Conservation (phyloP, 1,284 basidiomycete species). For the Stereum hirsutum region DNA sequence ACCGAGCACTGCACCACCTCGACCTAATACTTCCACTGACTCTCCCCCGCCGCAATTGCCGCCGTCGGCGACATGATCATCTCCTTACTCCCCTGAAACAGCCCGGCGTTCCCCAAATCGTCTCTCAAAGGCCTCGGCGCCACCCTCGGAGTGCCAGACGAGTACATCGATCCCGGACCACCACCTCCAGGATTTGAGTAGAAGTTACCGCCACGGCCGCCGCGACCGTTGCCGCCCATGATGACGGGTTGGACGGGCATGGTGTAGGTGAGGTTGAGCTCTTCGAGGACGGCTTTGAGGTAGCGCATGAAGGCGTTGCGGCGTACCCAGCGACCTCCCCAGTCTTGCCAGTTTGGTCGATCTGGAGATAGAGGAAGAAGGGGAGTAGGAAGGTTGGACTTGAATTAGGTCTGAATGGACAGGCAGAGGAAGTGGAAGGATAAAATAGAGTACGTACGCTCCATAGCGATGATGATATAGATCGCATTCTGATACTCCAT, state of each 20-base stretch:
- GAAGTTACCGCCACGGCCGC: conserved; percentile 1
- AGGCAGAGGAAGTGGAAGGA: neutral
- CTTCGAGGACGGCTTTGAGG: conserved; percentile 60
- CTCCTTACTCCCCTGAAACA: conserved; percentile 14
- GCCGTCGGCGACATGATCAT: too few relatives aligned
- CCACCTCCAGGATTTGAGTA: neutral
- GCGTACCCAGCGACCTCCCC: conserved; percentile 71
- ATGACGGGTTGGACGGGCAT: conserved; percentile 67
- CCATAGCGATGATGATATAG: conserved; percentile 59
- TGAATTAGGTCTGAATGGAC: too few relatives aligned
- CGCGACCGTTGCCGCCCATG: conserved; percentile 18
- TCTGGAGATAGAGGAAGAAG: conserved; percentile 27
- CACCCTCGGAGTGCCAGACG: conserved; percentile 1
- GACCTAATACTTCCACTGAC: too few relatives aligned
- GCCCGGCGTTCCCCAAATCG: conserved; percentile 17
- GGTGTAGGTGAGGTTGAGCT: conserved; percentile 61
- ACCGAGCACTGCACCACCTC: too few relatives aligned
- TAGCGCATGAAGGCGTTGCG: conserved; percentile 66
- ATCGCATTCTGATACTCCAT: conserved; percentile 74
- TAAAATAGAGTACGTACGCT: conserved; percentile 48
- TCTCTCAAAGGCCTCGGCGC: conserved; percentile 12
- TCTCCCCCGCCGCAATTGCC: too few relatives aligned
- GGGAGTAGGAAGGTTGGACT: neutral
- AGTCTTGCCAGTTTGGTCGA: conserved; percentile 81
- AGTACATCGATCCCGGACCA: too few relatives aligned